Evolutionary conservation across 2,329 filamentous ascomycete genomes (phyloP), one percentile per base, ranked within the genome.

Genomic region (Clonostachys rhizophaga): DNA sequence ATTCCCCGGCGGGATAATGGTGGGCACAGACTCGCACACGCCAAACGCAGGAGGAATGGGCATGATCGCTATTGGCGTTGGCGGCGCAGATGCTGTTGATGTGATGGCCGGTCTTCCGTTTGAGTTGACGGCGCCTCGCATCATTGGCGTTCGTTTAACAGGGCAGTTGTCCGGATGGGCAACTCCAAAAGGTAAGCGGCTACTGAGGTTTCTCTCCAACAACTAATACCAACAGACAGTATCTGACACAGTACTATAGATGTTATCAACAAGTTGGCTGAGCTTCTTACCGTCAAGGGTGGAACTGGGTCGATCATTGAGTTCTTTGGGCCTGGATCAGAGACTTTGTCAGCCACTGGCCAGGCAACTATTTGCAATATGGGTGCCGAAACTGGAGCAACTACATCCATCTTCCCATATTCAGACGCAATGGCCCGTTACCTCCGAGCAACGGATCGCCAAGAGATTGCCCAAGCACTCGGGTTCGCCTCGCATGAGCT

Each of bases 371-470:
- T 87, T 40, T 68, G 63, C 52, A 71, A 70, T 52, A 76, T 79
- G 72, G 50, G 69, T 53, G 71, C 72, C 54, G 71, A 75, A 54
- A 74, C 74, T 49, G 77, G 77, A 56, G 77, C 84, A 49, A 89
- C 85, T 40, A 89, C 85, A 46, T 87, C 84, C 20, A 64, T 89
- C 44, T 90, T 90, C 80, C 86, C 86, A 53, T 89, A 87, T 79
- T 88, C 88, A 68, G 83, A 89, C 67, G 78, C 83, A 63, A 89
- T 89, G 85, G 83, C 87, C 71, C 81, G 87, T 61, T 90, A 89
- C 70, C 75, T 90, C 43, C 71, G 71, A 48, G 83, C 85, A 37
- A 90, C 86, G 55, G 88, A 87, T 74, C 83, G 86, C 59, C 70
- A 74, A 58, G 69, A 77, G 36, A 89, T 89, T 58, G 86, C 84